These are phyloP conservation scores for Trametes punicea DNA, from an alignment of 768 basidiomycete species.

Conservation along the genomic window DNA sequence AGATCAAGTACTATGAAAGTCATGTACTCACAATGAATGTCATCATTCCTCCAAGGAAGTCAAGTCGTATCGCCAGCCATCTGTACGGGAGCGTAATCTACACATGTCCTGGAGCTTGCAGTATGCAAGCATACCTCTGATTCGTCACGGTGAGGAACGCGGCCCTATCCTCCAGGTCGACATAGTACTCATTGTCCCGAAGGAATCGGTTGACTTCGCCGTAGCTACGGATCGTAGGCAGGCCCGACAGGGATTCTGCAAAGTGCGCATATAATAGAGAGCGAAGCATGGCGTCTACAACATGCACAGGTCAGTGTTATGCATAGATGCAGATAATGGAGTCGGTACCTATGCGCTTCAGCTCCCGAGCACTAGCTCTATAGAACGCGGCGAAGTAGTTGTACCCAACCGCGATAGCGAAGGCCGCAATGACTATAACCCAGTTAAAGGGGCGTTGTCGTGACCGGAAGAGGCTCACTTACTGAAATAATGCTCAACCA, in stretches of 20 bases:
- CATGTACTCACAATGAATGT: conserved; percentile 46
- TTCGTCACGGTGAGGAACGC: conserved; percentile 63
- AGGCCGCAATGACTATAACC: conserved; percentile 47
- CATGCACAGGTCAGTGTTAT: neutral
- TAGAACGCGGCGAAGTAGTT: conserved; percentile 67
- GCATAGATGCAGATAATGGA: neutral
- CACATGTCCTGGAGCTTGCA: neutral
- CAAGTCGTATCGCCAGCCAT: conserved; percentile 71
- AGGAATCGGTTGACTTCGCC: conserved; percentile 62
- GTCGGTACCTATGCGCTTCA: conserved; percentile 50
- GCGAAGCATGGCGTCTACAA: conserved; percentile 63
- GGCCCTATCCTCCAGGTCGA: conserved; percentile 75
- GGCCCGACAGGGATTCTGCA: conserved; percentile 70
- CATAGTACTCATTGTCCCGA: conserved; percentile 57
- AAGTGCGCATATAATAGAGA: conserved; percentile 76
- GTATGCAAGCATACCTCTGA: conserved; percentile 43
- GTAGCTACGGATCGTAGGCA: conserved; percentile 72
- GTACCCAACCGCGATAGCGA: conserved; percentile 57
- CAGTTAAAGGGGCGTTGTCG: no score
- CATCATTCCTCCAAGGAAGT: conserved; percentile 61
- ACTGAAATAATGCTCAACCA: conserved; percentile 63
- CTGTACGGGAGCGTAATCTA: conserved; percentile 25
- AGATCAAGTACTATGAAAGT: neutral
- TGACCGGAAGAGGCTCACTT: conserved; percentile 16
- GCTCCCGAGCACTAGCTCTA: conserved; percentile 64